Evolutionary conservation across 805 yeast genomes (phyloP), one percentile per base, ranked within the genome.

Genomic region (Candida parachauliodes): DNA sequence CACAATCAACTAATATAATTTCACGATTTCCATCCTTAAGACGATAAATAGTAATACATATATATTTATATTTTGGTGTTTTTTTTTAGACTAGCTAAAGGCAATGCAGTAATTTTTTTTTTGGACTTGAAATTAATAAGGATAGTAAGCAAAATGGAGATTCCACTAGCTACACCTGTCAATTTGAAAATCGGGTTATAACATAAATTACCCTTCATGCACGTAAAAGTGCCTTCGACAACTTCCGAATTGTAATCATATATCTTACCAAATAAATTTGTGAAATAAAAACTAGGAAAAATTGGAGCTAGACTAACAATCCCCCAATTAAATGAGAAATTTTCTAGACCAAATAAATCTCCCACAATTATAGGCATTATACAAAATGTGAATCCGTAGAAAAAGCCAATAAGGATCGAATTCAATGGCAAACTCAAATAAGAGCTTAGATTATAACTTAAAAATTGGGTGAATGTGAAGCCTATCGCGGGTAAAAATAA

Each of bases 321-420:
- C 0, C 94, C 94, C 86, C 88, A 84, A 50, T 82, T 82, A 46
- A 74, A 77, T 6, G 85, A 74, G 49, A 83, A 82, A 36, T 74
- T 68, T 12, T 65, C 65, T 64, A 85, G 74, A 2, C 93, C 93
- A 60, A 83, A 84, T 8, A 72, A 58, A 46, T 85, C 91, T 12
- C 87, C 75, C n/a, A 82, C 72, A 15, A 85, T 75, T n/a, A 84
- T 77, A 4, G 94, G 93, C 58, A 76, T 73, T 7, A 82, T 68
- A 34, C 89, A 83, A 60, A 82, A 82, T 16, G 80, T 69, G 44
- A 78, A 73, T 1, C 94, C 94, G 58, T 85, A 85, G 27, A 81
- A 82, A 25, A 80, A 62, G 0, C 94, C 94, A 21, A 76, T 71
- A 14, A 76, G 50, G n/a, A 72, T 53, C 1, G 89, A 79, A 17